phyloP scores from a whole-genome alignment of 495 filamentous ascomycete species.

The Halenospora varia region DNA sequence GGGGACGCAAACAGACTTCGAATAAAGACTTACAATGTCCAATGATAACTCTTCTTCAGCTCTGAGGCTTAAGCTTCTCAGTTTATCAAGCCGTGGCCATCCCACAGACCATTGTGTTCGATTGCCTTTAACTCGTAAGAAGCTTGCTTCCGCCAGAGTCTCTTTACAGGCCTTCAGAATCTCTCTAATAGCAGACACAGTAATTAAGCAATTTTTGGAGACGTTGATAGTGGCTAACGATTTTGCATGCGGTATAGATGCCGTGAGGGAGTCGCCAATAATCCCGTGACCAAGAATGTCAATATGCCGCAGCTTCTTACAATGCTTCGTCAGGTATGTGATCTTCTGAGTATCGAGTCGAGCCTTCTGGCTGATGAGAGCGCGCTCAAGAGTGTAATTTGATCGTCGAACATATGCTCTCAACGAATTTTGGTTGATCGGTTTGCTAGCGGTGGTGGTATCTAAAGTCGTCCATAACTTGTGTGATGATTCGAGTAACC shows the following conservation, averaged over 20 bases:
- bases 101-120: background rate
- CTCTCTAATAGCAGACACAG: background rate
- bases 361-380: constrained; percentile 12
- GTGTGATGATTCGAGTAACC: constrained; percentile 19
- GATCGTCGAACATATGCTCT: constrained; percentile 19
- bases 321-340: constrained; percentile 9
- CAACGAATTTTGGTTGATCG: constrained; percentile 12
- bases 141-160: constrained; percentile 10
- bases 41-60: background rate
- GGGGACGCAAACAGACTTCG: no score
- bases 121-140: constrained; percentile 8
- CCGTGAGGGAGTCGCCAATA: constrained; percentile 16
- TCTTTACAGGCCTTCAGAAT: constrained; percentile 11
- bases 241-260: constrained; percentile 13
- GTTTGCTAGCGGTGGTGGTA: constrained; percentile 5
- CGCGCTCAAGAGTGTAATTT: constrained; percentile 23
- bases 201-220: constrained; percentile 11
- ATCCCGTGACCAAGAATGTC: constrained; percentile 14
- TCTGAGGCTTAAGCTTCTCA: constrained; percentile 8
- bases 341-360: constrained; percentile 13
- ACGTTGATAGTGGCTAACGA: constrained; percentile 14
- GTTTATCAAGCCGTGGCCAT: constrained; percentile 10
- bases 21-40: constrained; percentile 19
- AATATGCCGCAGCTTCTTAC: constrained; percentile 16
- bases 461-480: constrained; percentile 24